A percentile compares a stretch with the other conserved stretches of the same genome.
phyloP scores from a whole-genome alignment of 768 basidiomycete genomes.

The Tricholoma sp. region DNA sequence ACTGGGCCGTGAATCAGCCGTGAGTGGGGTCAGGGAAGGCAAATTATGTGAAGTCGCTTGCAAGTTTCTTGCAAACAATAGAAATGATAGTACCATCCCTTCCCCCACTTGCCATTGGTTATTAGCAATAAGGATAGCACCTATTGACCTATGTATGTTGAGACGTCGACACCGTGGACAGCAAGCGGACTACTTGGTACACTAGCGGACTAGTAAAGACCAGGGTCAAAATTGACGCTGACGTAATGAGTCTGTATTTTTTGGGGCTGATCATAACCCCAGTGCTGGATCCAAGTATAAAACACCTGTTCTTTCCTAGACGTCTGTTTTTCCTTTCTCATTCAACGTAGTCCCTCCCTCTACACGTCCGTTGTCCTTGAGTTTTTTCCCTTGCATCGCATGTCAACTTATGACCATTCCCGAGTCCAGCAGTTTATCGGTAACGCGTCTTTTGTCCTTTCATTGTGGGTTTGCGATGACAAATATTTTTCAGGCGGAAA shows the following conservation, averaged over 20 bases:
- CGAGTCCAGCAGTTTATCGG: conserved; percentile 53
- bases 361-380: conserved; percentile 8
- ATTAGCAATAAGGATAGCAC: no score
- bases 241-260: conserved; percentile 13
- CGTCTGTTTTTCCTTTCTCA: conserved; percentile 5
- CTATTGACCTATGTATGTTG: no score
- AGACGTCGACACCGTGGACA: no score
- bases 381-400: conserved; percentile 21
- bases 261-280: conserved; percentile 40
- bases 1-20: no score
- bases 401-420: conserved; percentile 52
- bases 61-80: not conserved
- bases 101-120: no score
- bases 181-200: no score
- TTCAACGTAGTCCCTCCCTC: conserved; percentile 4
- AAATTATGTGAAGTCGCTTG: not conserved
- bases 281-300: conserved; percentile 25
- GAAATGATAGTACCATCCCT: no score
- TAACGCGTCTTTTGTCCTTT: conserved; percentile 16
- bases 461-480: conserved; percentile 10
- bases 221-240: conserved; percentile 2
- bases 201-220: no score
- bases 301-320: conserved; percentile 11
- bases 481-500: conserved; percentile 72
- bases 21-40: not conserved